Evolutionary conservation across 2,329 filamentous ascomycete genomes (phyloP).

Genomic region (Helicocarpus griseus): DNA sequence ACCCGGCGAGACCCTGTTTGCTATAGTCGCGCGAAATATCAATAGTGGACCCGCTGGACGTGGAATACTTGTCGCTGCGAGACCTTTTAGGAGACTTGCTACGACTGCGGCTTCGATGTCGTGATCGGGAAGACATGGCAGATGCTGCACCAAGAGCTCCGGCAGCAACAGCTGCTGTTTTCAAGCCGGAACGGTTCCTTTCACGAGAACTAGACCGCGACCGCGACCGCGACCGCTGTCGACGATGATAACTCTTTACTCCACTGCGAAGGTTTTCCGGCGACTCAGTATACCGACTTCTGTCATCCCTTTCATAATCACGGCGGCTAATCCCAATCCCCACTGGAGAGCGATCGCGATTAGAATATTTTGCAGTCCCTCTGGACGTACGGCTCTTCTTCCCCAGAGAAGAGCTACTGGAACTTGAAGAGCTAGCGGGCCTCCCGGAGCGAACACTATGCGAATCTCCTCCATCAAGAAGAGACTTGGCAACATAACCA

Average conservation of each 20-base stretch:
- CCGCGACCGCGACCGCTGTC: slow-evolving; percentile 23
- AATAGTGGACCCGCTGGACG: slow-evolving; percentile 50
- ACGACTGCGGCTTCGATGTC: slow-evolving; percentile 22
- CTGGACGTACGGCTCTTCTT: slow-evolving; percentile 36
- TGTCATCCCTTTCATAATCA: neutral
- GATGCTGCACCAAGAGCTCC: slow-evolving; percentile 27
- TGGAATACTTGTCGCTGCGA: slow-evolving; percentile 25
- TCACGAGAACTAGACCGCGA: slow-evolving; percentile 21
- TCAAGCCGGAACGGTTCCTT: slow-evolving; percentile 7
- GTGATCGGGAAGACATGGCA: slow-evolving; percentile 18
- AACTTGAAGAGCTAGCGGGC: slow-evolving; percentile 20
- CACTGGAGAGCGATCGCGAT: slow-evolving; percentile 22
- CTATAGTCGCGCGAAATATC: slow-evolving; percentile 54
- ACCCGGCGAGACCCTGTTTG: slow-evolving; percentile 42
- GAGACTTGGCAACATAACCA: slow-evolving; percentile 45
- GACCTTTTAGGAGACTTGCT: slow-evolving; percentile 27
- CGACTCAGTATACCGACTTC: neutral
- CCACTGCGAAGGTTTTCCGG: neutral
- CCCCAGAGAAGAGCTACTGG: slow-evolving; percentile 19
- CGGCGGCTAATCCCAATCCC: slow-evolving; percentile 14
- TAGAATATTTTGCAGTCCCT: slow-evolving; percentile 27
- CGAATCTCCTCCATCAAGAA: slow-evolving; percentile 41
- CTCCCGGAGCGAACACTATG: slow-evolving; percentile 50
- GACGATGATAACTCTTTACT: slow-evolving; percentile 8
- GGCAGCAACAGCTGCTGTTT: slow-evolving; percentile 27